These are phyloP conservation scores for Schwanniomyces pseudopolymorphus DNA, from an alignment of 805 yeast genomes.

Conservation along the genomic window DNA sequence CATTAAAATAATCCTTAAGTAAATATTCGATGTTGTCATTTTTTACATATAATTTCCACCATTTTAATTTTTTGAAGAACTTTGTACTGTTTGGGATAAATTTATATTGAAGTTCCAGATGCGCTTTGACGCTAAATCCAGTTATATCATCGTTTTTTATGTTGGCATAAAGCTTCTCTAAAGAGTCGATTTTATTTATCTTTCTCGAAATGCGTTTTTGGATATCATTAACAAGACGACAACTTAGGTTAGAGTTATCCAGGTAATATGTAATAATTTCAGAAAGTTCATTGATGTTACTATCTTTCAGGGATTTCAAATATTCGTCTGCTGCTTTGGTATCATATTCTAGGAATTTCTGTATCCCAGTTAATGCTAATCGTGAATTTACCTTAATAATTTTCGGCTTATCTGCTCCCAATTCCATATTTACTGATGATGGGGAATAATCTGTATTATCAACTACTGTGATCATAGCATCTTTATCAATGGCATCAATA, in stretches of 20 bases:
- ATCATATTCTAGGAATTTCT: conserved; percentile 26
- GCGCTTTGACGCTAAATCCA: conserved; percentile 29
- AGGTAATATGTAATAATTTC: conserved; percentile 30
- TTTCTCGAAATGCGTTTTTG: conserved; percentile 9
- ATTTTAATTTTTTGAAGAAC: conserved; percentile 31
- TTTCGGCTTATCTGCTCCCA: conserved; percentile 13
- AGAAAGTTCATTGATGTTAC: conserved; percentile 34
- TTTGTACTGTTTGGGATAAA: conserved; percentile 31
- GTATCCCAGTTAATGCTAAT: conserved; percentile 27
- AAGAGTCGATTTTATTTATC: conserved; percentile 13
- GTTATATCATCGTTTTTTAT: conserved; percentile 23
- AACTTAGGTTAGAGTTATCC: conserved; percentile 20
- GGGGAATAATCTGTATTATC: conserved; percentile 42
- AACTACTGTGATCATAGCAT: conserved; percentile 32
- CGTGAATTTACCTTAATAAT: conserved; percentile 32
- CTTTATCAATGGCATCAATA: conserved; percentile 16
- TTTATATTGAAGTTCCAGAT: conserved; percentile 34
- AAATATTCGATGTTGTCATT: conserved; percentile 46
- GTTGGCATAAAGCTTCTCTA: conserved; percentile 16
- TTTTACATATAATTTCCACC: conserved; percentile 44
- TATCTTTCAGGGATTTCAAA: conserved; percentile 26
- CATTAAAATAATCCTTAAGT: conserved; percentile 36
- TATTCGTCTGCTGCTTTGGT: conserved; percentile 31
- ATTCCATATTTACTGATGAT: conserved; percentile 28
- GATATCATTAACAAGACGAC: conserved; percentile 23